These are phyloP conservation scores for Coemansia sp. DNA, from an alignment of 192 early-diverging fungal species.

Conservation along the genomic window DNA sequence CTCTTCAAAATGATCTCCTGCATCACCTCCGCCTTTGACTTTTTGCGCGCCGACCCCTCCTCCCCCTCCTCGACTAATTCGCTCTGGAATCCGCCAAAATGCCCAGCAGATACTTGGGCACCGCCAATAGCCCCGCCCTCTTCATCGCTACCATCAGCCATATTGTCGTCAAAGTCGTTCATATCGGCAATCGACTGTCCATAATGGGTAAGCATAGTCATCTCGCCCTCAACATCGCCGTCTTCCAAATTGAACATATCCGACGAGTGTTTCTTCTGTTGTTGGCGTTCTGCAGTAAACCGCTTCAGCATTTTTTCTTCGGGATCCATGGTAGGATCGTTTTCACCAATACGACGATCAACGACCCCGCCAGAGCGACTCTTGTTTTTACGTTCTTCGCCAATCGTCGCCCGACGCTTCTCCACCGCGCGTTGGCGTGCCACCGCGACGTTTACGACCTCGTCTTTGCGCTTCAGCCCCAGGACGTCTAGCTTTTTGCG, in stretches of 20 bases:
- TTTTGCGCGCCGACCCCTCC: conserved; percentile 49
- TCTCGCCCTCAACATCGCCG: conserved; percentile 52
- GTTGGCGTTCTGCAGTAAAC: conserved; percentile 85
- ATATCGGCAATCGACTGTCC: conserved; percentile 84
- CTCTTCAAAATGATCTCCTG: conserved; percentile 96
- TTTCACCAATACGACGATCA: conserved; percentile 94
- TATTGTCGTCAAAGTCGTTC: conserved; percentile 61
- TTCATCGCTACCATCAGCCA: conserved; percentile 56
- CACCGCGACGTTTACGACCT: conserved; percentile 72
- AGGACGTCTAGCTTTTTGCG: conserved; percentile 79
- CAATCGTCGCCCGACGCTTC: conserved; percentile 80
- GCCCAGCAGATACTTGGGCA: conserved; percentile 63
- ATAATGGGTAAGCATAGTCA: conserved; percentile 81
- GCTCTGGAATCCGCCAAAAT: conserved; percentile 87
- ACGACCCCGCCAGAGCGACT: conserved; percentile 71
- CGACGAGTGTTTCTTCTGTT: conserved; percentile 50
- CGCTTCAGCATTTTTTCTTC: conserved; percentile 96
- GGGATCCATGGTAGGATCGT: conserved; percentile 74
- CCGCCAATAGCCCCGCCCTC: conserved; percentile 61
- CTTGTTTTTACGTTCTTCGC: conserved; percentile 68
- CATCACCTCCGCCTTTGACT: conserved; percentile 94
- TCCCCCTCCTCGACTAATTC: conserved; percentile 25
- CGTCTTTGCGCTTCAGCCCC: conserved; percentile 77
- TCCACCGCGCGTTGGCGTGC: conserved; percentile 81
- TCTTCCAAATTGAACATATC: conserved; percentile 82